Evolutionary conservation across 1,284 basidiomycete species (phyloP).

Genomic region (Takashimella tepidaria): DNA sequence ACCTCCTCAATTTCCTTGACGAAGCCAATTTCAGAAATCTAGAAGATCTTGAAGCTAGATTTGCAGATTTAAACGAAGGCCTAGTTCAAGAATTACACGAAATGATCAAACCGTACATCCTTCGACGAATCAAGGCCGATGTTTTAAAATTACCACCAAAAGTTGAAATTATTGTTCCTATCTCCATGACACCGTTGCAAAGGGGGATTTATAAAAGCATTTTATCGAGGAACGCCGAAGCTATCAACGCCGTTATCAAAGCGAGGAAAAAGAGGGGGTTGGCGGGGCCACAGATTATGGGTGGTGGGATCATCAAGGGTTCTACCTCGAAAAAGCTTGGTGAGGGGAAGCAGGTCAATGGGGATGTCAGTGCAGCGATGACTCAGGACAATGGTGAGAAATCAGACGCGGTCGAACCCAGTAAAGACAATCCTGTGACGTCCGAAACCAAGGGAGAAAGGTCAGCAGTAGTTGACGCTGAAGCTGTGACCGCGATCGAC

Average conservation of each 20-base stretch:
- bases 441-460: no score
- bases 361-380: neutral
- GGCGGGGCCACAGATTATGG: neutral
- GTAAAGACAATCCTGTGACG: no score
- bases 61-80: conserved; percentile 69
- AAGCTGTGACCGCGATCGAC: no score
- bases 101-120: conserved; percentile 78
- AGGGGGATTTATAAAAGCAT: conserved; percentile 84
- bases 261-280: conserved; percentile 19
- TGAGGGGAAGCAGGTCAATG: neutral
- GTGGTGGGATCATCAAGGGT: neutral
- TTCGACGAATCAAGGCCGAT: conserved; percentile 86
- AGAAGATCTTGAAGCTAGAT: conserved; percentile 60
- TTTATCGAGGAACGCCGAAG: conserved; percentile 48
- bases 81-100: conserved; percentile 71
- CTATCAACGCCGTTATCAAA: conserved; percentile 26
- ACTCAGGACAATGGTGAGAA: no score
- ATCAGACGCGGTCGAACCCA: no score
- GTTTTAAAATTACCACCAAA: conserved; percentile 88
- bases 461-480: no score
- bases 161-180: conserved; percentile 72
- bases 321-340: neutral
- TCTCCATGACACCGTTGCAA: conserved; percentile 82
- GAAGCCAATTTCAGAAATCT: conserved; percentile 57
- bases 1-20: conserved; percentile 90